These are phyloP conservation scores for Kluyveromyces siamensis DNA, from an alignment of 805 yeast species.

Conservation along the genomic window DNA sequence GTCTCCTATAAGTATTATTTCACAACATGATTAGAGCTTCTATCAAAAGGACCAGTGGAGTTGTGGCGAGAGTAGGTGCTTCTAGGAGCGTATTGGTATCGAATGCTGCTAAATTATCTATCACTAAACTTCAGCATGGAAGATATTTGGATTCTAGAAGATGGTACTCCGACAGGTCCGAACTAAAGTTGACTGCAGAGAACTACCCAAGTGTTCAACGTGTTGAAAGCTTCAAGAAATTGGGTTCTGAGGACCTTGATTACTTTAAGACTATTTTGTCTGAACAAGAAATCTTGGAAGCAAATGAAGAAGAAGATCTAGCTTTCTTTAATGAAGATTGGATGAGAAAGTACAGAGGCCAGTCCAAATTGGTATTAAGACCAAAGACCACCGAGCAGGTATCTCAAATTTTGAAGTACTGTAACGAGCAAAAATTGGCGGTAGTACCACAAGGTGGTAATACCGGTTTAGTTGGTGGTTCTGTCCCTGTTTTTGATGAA, in stretches of 20 bases:
- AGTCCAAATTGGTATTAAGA: slow-evolving; percentile 67
- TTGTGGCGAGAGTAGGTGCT: slow-evolving; percentile 33
- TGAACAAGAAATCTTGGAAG: slow-evolving; percentile 31
- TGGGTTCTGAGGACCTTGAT: slow-evolving; percentile 48
- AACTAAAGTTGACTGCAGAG: slow-evolving; percentile 50
- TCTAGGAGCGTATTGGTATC: background rate
- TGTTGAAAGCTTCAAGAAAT: slow-evolving; percentile 38
- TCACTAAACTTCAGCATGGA: background rate
- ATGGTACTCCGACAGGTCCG: slow-evolving; percentile 15
- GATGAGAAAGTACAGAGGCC: slow-evolving; percentile 92
- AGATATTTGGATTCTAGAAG: background rate
- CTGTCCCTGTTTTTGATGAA: slow-evolving; percentile 88
- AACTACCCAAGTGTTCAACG: slow-evolving; percentile 54
- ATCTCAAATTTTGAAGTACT: slow-evolving; percentile 64
- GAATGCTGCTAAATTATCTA: background rate
- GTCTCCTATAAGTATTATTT: no score
- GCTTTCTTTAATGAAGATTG: slow-evolving; percentile 77
- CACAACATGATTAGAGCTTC: background rate
- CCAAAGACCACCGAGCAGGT: slow-evolving; percentile 79
- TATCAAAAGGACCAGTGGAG: background rate
- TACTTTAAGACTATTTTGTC: slow-evolving; percentile 54
- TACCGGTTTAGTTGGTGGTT: slow-evolving; percentile 93
- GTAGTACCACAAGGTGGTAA: slow-evolving; percentile 97
- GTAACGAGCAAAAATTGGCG: slow-evolving; percentile 69
- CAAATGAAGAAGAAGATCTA: slow-evolving; percentile 56